Evolutionary conservation across 805 yeast species (phyloP).

Genomic region (Sungouiozyma ichnusensis): DNA sequence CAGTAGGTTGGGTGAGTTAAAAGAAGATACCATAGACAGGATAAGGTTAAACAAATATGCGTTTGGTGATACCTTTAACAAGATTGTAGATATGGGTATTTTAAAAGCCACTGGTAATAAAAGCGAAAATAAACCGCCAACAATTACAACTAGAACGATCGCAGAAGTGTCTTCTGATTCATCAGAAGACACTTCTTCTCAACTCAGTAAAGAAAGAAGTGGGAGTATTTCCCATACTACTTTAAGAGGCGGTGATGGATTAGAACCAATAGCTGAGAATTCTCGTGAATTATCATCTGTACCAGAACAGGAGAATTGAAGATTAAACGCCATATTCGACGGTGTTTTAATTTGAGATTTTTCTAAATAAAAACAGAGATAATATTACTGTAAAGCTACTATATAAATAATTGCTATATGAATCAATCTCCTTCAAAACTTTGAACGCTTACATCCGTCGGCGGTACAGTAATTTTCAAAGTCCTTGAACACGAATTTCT

Average conservation of each 20-base stretch:
- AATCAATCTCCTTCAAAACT: background rate
- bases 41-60: conserved; percentile 18
- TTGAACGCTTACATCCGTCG: background rate
- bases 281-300: conserved; percentile 5
- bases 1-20: conserved; percentile 14
- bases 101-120: conserved; percentile 6
- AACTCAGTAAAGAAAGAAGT: background rate
- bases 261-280: conserved; percentile 8
- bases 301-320: background rate
- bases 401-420: background rate
- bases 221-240: conserved; percentile 1
- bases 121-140: background rate
- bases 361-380: too few relatives aligned
- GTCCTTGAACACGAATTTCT: background rate
- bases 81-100: conserved; percentile 18
- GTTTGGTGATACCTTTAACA: conserved; percentile 17
- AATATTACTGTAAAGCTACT: background rate
- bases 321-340: background rate
- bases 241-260: conserved; percentile 1
- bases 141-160: background rate
- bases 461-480: background rate
- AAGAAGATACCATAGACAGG: conserved; percentile 10
- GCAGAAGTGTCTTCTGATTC: conserved; percentile 3
- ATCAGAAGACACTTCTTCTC: conserved; percentile 5
- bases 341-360: background rate